Percentiles rank a stretch among this genome's conserved stretches.
Evolutionary conservation across 176 grass and related monocot genomes (phyloP).

Genomic region (Eleusine coracana): DNA sequence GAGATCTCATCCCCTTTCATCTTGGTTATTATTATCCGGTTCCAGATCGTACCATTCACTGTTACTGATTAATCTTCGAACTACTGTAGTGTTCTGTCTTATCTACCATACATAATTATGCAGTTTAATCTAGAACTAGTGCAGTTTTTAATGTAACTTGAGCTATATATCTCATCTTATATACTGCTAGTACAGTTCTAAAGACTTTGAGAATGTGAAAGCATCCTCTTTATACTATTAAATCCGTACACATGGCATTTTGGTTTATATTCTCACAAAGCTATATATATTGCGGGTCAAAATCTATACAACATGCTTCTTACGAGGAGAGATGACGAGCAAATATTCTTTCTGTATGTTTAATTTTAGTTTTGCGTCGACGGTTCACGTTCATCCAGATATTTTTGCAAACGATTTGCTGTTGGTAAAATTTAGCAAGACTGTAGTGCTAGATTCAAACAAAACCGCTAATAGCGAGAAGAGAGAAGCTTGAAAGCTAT

Average conservation of each 20-base stretch:
- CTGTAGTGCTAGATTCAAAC: background rate
- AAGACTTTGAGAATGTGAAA: background rate
- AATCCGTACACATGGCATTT: background rate
- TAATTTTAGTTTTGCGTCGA: background rate
- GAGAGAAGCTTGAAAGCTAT: background rate
- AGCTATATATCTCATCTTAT: background rate
- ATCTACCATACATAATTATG: background rate
- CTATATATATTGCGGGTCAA: no score
- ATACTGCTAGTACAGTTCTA: no score
- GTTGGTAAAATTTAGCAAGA: background rate
- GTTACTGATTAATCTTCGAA: background rate
- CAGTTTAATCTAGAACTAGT: background rate
- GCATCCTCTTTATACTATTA: background rate
- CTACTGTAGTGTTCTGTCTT: background rate
- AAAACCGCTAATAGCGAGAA: background rate
- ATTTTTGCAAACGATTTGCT: background rate
- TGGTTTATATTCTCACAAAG: background rate
- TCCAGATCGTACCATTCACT: slow-evolving; percentile 6
- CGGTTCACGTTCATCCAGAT: no score
- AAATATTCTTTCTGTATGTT: background rate
- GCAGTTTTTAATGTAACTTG: background rate
- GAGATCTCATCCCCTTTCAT: slow-evolving; percentile 2
- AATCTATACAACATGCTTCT: no score
- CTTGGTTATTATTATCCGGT: background rate
- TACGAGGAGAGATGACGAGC: no score